Percentiles rank a stretch among this genome's conserved stretches.
These are phyloP conservation scores for Cyclotella cryptica DNA, from an alignment of 108 stramenopile genomes.

Conservation along the genomic window DNA sequence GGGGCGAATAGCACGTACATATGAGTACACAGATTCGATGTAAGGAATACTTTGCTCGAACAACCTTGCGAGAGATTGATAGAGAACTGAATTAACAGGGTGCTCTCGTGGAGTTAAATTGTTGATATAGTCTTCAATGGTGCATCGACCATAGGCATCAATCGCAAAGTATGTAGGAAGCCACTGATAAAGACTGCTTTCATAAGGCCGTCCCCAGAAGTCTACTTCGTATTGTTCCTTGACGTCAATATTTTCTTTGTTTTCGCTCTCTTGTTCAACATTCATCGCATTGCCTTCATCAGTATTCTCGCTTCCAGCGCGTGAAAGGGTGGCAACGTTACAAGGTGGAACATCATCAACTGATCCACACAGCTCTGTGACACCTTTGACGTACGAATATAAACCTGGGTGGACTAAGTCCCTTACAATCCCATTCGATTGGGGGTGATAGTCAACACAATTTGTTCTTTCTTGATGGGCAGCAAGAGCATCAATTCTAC, in stretches of 20 bases:
- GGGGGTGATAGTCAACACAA: conserved; percentile 6
- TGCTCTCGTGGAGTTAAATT: not conserved
- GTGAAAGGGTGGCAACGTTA: not conserved
- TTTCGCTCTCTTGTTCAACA: too few species aligned
- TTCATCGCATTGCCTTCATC: too few species aligned
- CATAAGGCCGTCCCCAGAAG: not conserved
- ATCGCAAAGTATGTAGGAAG: not conserved
- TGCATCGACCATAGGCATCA: not conserved
- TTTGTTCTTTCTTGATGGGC: not conserved
- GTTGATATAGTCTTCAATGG: conserved; percentile 4
- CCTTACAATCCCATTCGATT: not conserved
- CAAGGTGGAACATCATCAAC: not conserved
- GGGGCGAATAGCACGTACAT: conserved; percentile 2
- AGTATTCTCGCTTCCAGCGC: too few species aligned
- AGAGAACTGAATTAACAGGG: not conserved
- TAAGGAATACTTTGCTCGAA: not conserved
- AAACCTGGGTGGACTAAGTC: conserved; percentile 3
- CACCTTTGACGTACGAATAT: not conserved
- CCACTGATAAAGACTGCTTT: conserved; percentile 6
- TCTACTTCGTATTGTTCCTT: too few species aligned
- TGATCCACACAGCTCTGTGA: not conserved
- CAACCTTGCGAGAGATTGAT: conserved; percentile 1
- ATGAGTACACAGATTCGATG: conserved; percentile 2
- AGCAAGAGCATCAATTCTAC: not conserved
- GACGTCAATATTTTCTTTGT: too few species aligned